Percentiles rank a stretch among this genome's conserved stretches.
phyloP scores from a whole-genome alignment of 1,139 yeast genomes.

The Debaryomyces nepalensis region DNA sequence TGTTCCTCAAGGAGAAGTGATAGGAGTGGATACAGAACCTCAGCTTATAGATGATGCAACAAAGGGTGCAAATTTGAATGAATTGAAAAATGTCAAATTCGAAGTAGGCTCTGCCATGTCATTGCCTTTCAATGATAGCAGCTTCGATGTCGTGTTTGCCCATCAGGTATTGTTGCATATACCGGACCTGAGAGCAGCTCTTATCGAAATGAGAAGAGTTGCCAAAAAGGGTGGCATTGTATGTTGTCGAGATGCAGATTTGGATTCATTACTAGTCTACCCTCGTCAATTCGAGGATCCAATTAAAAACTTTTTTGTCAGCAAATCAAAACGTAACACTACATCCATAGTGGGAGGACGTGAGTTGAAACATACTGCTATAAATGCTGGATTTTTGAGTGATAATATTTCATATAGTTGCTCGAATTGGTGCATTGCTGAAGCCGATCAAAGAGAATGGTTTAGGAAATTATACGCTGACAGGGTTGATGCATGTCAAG shows the following conservation, averaged over 20 bases:
- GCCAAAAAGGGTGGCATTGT: constrained; percentile 43
- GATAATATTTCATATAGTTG: constrained; percentile 17
- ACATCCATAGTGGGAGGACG: constrained; percentile 25
- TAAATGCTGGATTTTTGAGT: constrained; percentile 25
- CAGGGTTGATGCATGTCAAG: not conserved
- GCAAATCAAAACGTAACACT: constrained; percentile 14
- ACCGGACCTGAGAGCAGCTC: constrained; percentile 33
- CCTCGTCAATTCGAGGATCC: constrained; percentile 24
- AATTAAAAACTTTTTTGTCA: constrained; percentile 10
- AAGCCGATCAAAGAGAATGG: constrained; percentile 13
- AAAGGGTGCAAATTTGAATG: not conserved
- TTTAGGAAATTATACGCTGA: constrained; percentile 10
- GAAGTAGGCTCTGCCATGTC: constrained; percentile 34
- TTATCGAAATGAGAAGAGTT: constrained; percentile 40
- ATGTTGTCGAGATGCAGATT: constrained; percentile 39
- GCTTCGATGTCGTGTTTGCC: constrained; percentile 43
- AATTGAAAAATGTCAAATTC: constrained; percentile 29
- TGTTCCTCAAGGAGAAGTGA: constrained; percentile 30
- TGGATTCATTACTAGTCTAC: constrained; percentile 21
- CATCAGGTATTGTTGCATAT: constrained; percentile 46
- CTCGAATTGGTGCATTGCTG: constrained; percentile 23
- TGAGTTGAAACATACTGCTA: constrained; percentile 21
- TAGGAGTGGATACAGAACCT: constrained; percentile 40
- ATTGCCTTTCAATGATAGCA: constrained; percentile 37
- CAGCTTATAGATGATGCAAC: constrained; percentile 33